Evolutionary conservation across 352 stramenopile species (phyloP).

Genomic region (Pythium phragmitis): DNA sequence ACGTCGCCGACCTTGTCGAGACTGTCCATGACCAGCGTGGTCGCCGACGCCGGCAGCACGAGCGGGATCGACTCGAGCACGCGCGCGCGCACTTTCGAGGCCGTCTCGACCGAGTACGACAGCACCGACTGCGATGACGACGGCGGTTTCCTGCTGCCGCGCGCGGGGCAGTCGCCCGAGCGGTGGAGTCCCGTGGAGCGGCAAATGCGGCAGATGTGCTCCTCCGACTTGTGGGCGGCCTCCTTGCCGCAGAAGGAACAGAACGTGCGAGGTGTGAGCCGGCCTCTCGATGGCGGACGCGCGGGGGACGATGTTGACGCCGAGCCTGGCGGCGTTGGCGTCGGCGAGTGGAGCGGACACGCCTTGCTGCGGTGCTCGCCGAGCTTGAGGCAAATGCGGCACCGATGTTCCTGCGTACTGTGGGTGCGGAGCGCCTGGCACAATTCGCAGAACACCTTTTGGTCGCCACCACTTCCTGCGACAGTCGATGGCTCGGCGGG

Average conservation of each 20-base stretch:
- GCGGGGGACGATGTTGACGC: neutral
- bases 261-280: slow-evolving; percentile 24
- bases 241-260: slow-evolving; percentile 69
- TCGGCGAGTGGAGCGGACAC: slow-evolving; percentile 40
- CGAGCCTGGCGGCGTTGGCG: neutral
- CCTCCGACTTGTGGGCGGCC: slow-evolving; percentile 45
- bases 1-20: slow-evolving; percentile 78
- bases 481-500: slow-evolving; percentile 19
- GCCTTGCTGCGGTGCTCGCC: slow-evolving; percentile 67
- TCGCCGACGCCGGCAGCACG: slow-evolving; percentile 48
- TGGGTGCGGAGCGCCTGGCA: slow-evolving; percentile 53
- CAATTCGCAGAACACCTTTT: slow-evolving; percentile 43
- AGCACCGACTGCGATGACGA: slow-evolving; percentile 39
- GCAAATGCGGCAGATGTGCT: slow-evolving; percentile 66
- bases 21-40: slow-evolving; percentile 52
- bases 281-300: slow-evolving; percentile 6
- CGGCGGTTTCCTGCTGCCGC: neutral
- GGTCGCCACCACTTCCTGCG: no score
- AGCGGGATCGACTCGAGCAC: slow-evolving; percentile 58
- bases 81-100: slow-evolving; percentile 59
- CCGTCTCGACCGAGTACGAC: slow-evolving; percentile 67
- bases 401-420: slow-evolving; percentile 60
- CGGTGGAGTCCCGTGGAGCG: slow-evolving; percentile 51
- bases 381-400: slow-evolving; percentile 55
- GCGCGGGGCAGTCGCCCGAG: slow-evolving; percentile 51